Percentiles rank a stretch among this genome's conserved stretches.
Conservation (phyloP, 2,329 filamentous ascomycete genomes). For the Pleoardoris graminearum region DNA sequence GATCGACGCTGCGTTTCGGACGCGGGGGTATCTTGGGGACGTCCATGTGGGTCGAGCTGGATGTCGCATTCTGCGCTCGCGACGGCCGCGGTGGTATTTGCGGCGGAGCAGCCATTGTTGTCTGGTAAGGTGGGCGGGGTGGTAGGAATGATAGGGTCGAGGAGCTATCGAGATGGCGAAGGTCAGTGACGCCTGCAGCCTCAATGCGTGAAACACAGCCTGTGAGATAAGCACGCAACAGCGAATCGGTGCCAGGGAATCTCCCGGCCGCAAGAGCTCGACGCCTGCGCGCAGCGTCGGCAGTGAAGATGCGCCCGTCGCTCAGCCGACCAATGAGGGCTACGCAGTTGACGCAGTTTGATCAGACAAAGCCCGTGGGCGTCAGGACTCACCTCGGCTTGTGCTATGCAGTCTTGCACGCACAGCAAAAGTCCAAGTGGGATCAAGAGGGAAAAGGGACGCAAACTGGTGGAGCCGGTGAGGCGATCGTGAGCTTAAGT, state of each 20-base stretch:
- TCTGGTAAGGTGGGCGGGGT: slow-evolving; percentile 19
- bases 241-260: slow-evolving; percentile 15
- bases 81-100: slow-evolving; percentile 66
- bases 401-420: too few relatives aligned
- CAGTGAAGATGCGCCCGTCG: slow-evolving; percentile 21
- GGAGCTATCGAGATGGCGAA: slow-evolving; percentile 15
- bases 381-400: slow-evolving; percentile 9
- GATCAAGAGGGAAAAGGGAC: slow-evolving; percentile 2
- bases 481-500: slow-evolving; percentile 31
- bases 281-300: slow-evolving; percentile 21
- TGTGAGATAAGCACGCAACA: slow-evolving; percentile 29
- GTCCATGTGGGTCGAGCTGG: slow-evolving; percentile 51
- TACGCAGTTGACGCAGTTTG: slow-evolving; percentile 19
- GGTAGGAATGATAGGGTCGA: slow-evolving; percentile 14
- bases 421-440: too few relatives aligned
- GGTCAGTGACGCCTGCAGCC: slow-evolving; percentile 28
- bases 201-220: slow-evolving; percentile 23
- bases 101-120: slow-evolving; percentile 54
- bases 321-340: slow-evolving; percentile 26
- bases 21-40: slow-evolving; percentile 79
- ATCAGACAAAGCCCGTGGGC: slow-evolving; percentile 20
- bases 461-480: slow-evolving; percentile 15
- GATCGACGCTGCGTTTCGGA: slow-evolving; percentile 68
- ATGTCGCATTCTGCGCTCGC: slow-evolving; percentile 54
- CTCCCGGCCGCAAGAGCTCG: slow-evolving; percentile 17